Base-by-base conservation (phyloP, 2,329 filamentous ascomycete species). In the Sporothrix luriei region DNA sequence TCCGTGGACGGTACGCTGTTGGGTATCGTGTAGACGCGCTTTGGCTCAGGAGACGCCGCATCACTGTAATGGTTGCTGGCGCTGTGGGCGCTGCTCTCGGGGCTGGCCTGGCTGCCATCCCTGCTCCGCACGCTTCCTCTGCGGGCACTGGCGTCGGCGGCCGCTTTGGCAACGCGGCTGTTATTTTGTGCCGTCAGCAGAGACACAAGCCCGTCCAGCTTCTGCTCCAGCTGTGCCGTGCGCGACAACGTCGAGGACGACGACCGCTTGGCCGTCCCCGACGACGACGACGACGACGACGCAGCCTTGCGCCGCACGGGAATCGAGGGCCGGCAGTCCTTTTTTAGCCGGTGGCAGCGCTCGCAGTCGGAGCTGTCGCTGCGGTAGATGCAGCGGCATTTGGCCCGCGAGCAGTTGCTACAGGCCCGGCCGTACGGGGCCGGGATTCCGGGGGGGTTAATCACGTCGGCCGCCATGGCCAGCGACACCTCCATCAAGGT, bases 161-260 rank as follows among this genome's bases (percentile, higher is more conserved):
- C 68, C 70, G 71, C 78, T 75, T 48, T 65, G 69, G 66, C 59
- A 77, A n/a, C n/a, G n/a, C 74, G 43, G 74, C 21, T 68, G 71
- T 38, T 62, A n/a, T 24, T 66, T 24, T 77, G 77, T 6, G 76
- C 75, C 9, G 75, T 78, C 19, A 84, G 73, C 24, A 84, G 79
- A 2, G 81, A 80, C n/a, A 84, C 80, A 10, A 84, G 75, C 66
- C 83, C 80, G 65, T 84, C 82, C 14, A 84, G 77, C 73, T 83
- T 84, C 75, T 84, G 81, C 75, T 84, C 83, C 1, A 84, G 76
- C 71, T 83, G 81, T 13, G 81, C 80, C 6, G 81, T 81, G 38
- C 80, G 77, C 19, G 73, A 73, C 16, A 70, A 29, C 40, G 61
- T 49, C 21, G 66, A 65, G 38, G 78, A 79, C 11, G 77, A 75